Percentiles rank a stretch among this genome's conserved stretches.
Conservation (phyloP, 495 filamentous ascomycete genomes). For the Venustampulla echinocandica region DNA sequence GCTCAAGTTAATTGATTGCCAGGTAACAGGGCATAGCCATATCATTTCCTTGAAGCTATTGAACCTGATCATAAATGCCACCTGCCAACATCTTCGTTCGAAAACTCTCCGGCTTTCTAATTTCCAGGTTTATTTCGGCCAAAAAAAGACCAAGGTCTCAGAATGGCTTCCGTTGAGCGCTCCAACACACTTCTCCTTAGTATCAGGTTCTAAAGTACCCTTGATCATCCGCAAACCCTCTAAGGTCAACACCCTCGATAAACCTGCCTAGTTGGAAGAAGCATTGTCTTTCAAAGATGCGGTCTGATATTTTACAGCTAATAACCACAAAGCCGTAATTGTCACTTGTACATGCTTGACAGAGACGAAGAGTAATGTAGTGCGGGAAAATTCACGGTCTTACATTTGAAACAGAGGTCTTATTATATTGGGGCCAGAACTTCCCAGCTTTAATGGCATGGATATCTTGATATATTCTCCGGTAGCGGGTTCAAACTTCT, state of each 20-base stretch:
- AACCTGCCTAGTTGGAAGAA: slow-evolving; percentile 4
- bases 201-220: slow-evolving; percentile 4
- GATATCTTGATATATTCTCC: slow-evolving; percentile 9
- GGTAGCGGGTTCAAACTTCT: slow-evolving; percentile 25
- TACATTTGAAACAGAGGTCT: slow-evolving; percentile 11
- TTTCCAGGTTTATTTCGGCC: neutral
- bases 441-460: slow-evolving; percentile 5
- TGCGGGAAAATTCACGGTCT: slow-evolving; percentile 4
- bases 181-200: slow-evolving; percentile 13
- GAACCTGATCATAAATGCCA: neutral
- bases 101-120: neutral
- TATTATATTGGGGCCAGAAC: slow-evolving; percentile 13
- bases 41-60: neutral
- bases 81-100: neutral
- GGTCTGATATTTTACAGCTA: slow-evolving; percentile 6
- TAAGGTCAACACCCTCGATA: slow-evolving; percentile 6
- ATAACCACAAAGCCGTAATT: slow-evolving; percentile 13
- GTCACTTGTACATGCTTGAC: slow-evolving; percentile 15
- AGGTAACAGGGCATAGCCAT: neutral
- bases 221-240: slow-evolving; percentile 11
- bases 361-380: neutral
- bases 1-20: neutral
- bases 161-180: neutral
- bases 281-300: slow-evolving; percentile 9
- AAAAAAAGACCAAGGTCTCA: neutral